Conservation (phyloP, 345 rosid species). For the Rubroshorea leprosula region DNA sequence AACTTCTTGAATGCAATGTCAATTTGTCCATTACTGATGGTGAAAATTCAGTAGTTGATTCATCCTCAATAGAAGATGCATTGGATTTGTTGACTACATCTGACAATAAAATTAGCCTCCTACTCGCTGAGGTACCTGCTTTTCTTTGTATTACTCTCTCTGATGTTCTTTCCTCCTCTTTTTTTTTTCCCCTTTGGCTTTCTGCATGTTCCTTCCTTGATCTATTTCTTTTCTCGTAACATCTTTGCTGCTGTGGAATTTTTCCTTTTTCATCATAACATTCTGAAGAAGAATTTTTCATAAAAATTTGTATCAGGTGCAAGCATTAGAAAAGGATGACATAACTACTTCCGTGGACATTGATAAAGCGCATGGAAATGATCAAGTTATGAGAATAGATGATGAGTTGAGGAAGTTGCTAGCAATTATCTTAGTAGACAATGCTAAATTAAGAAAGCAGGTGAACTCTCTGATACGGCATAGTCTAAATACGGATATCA, state of each 20-base stretch:
- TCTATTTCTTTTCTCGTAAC: neutral
- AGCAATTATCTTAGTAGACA: conserved; percentile 45
- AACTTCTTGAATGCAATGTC: conserved; percentile 50
- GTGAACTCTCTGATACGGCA: conserved; percentile 41
- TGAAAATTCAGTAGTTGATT: conserved; percentile 29
- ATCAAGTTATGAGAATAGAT: conserved; percentile 17
- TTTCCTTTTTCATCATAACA: neutral
- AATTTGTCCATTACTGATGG: conserved; percentile 40
- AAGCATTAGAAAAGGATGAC: conserved; percentile 38
- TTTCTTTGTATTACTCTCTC: neutral
- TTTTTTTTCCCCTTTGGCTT: no score
- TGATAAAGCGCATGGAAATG: conserved; percentile 11
- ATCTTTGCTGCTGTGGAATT: neutral
- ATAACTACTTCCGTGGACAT: conserved; percentile 19
- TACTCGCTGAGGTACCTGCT: conserved; percentile 47
- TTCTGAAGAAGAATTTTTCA: neutral
- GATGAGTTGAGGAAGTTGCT: conserved; percentile 53
- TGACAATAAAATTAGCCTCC: conserved; percentile 39
- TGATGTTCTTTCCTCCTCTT: neutral
- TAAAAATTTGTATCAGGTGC: conserved; percentile 45
- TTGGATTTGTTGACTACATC: conserved; percentile 49
- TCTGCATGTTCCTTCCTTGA: no score
- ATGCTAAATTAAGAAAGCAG: conserved; percentile 59
- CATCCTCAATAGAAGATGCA: conserved; percentile 40
- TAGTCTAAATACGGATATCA: conserved; percentile 25